These are phyloP conservation scores for Calocybe indica DNA, from an alignment of 768 basidiomycete species.

Conservation along the genomic window DNA sequence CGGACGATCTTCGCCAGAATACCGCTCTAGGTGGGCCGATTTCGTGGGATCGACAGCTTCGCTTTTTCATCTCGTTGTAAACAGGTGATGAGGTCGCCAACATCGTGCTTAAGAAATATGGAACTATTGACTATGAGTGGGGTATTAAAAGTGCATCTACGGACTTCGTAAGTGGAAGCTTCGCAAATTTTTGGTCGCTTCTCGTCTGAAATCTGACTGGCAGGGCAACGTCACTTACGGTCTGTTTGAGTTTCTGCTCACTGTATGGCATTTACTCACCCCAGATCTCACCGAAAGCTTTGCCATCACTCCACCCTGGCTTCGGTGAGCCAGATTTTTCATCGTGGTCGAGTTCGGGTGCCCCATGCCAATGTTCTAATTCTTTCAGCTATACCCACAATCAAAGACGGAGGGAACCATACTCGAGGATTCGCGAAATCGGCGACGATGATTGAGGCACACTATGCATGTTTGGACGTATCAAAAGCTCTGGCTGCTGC, in stretches of 20 bases:
- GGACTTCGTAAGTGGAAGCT: conserved; percentile 58
- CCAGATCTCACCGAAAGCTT: conserved; percentile 24
- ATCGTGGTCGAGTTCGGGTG: not conserved
- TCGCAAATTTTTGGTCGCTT: not conserved
- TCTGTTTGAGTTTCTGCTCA: conserved; percentile 18
- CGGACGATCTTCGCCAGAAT: conserved; percentile 18
- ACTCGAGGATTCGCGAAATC: conserved; percentile 62
- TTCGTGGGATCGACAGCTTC: not conserved
- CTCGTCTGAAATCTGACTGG: not conserved
- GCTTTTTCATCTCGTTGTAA: not conserved
- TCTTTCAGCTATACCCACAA: conserved; percentile 65
- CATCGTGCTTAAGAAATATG: conserved; percentile 55
- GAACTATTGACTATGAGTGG: conserved; percentile 56
- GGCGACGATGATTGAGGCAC: conserved; percentile 54
- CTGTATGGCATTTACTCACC: not conserved
- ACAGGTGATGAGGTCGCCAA: conserved; percentile 62
- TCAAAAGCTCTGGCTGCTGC: conserved; percentile 68
- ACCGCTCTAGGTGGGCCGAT: conserved; percentile 36
- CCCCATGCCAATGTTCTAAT: not conserved
- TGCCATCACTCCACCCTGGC: conserved; percentile 71
- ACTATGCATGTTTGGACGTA: conserved; percentile 60
- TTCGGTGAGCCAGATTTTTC: conserved; percentile 38
- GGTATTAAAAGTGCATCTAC: conserved; percentile 71
- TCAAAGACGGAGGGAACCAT: conserved; percentile 70
- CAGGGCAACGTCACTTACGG: conserved; percentile 77